Evolutionary conservation across 257 asterid species (phyloP), one percentile per base, ranked within the genome.

Genomic region (Penstemon davidsonii): DNA sequence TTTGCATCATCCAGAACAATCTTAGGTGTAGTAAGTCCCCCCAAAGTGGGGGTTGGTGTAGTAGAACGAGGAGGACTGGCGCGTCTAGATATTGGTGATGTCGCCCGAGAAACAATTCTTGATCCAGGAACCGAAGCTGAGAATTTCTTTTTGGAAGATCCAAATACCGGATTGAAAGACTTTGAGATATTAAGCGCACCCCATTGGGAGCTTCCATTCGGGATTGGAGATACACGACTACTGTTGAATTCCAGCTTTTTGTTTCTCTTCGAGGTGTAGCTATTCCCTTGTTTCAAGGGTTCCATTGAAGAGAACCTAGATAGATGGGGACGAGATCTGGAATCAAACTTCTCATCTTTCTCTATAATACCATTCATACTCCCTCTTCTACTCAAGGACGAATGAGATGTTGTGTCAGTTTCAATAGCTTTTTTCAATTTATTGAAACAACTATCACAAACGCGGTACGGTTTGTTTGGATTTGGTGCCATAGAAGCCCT

Each of bases 111-210:
- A 80, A 80, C 96, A 69, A 89, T 89, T 80, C 95, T 85, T 39
- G 96, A 89, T 73, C 96, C 96, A 58, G 96, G 96, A 73, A 89
- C 96, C 36, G 96, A 89, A 65, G 95, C 96, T 18, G 96, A 87
- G 82, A 89, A 87, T 63, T 82, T 80, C 67, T 89, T 89, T 76
- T 89, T 89, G 69, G 96, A 89, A 4, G 96, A 79, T 55, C 93
- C 96, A 76, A 86, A 87, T 55, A 83, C 87, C 4, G 95, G 91
- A 74, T 87, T 87, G 66, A 85, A 80, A 55, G 96, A 82, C 74
- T 85, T 89, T 42, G 95, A 87, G 58, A 81, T 80, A 68, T 72
- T 83, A 60, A 77, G 80, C 6, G 83, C 77, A 12, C 90, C 95
- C 88, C 90, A 78, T 40, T 87, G 92, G 11, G 90, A 87, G 77